phyloP scores from a whole-genome alignment of 331 rosid species.

The Quercus phellos region DNA sequence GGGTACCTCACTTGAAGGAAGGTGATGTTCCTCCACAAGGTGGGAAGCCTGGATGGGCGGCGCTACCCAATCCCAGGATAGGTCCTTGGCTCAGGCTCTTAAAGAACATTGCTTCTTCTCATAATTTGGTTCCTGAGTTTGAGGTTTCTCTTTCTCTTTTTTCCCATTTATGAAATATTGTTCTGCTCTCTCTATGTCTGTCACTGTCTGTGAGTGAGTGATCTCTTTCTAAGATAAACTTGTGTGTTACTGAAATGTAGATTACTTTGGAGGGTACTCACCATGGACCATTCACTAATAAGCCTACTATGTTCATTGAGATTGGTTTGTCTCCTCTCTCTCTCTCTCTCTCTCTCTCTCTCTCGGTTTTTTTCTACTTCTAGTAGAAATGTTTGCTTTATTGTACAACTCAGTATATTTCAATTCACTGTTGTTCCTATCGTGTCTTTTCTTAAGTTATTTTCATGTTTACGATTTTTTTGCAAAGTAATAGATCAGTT shows the following conservation, averaged over 20 bases:
- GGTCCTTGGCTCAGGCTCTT: constrained; percentile 87
- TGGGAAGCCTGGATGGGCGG: constrained; percentile 95
- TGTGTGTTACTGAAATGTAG: constrained; percentile 36
- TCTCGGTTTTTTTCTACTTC: background rate
- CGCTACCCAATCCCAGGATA: constrained; percentile 66
- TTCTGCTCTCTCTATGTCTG: background rate
- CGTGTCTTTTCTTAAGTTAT: background rate
- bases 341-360: background rate
- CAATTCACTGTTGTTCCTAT: background rate
- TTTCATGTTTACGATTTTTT: background rate
- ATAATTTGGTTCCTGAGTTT: constrained; percentile 73
- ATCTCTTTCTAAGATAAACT: background rate
- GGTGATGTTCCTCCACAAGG: constrained; percentile 91
- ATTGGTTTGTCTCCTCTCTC: constrained; percentile 58
- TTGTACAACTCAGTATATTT: background rate
- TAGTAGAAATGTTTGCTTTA: no score
- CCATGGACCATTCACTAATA: constrained; percentile 80
- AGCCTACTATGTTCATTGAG: constrained; percentile 82
- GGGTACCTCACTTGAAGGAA: constrained; percentile 84
- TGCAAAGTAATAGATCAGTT: background rate
- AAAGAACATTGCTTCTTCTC: constrained; percentile 62
- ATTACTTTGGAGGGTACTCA: constrained; percentile 94
- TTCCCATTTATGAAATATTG: background rate
- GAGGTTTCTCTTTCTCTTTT: constrained; percentile 43
- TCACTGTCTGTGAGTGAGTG: no score